Evolutionary conservation across 2,329 filamentous ascomycete species (phyloP), one percentile per base, ranked within the genome.

Genomic region (Colletotrichum aenigma): DNA sequence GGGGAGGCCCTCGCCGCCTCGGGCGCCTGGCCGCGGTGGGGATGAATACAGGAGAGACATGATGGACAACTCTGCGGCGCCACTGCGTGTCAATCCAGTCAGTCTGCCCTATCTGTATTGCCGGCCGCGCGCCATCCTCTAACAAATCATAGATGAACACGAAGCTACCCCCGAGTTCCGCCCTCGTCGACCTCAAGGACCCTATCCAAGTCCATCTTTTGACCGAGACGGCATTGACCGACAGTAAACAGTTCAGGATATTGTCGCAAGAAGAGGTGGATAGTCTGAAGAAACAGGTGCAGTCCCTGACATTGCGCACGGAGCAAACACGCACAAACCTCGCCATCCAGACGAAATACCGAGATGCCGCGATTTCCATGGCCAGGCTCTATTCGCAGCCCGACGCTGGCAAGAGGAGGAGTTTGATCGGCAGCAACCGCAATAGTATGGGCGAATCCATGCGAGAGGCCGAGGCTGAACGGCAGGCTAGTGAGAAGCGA

Each of bases 201-300:
- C 91, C 89, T 75, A 94, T 99, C 60, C 94, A 96, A 80, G 93
- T 98, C 83, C 97, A 98, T 83, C 88, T 99, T 62, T 90, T 99
- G 74, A 96, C 97, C 77, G 96, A 98, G 87, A 98, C 95, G 24
- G 97, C 97, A 24, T 91, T 99, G 76, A 91, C 93, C 75, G 97
- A 99, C 85, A 97, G 96, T 86, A 94, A 93, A 81, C 88, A 93
- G 79, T 99, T 93, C 83, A 93, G 96, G 81, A 93, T 99, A 28
- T 84, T 99, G 76, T 95, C 96, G 0, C 94, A 96, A 79, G 96
- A 98, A 82, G 96, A 98, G 85, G 94, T 98, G 34, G 97, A 98
- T 78, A 90, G 92, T 62, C 86, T 98, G 80, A 99, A 98, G 89
- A 98, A 96, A 83, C 95, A 98, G 87, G 91, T 93, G 77, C 91